Evolutionary conservation across 768 basidiomycete genomes (phyloP), one percentile per base, ranked within the genome.

Genomic region (Mrakia frigida): DNA sequence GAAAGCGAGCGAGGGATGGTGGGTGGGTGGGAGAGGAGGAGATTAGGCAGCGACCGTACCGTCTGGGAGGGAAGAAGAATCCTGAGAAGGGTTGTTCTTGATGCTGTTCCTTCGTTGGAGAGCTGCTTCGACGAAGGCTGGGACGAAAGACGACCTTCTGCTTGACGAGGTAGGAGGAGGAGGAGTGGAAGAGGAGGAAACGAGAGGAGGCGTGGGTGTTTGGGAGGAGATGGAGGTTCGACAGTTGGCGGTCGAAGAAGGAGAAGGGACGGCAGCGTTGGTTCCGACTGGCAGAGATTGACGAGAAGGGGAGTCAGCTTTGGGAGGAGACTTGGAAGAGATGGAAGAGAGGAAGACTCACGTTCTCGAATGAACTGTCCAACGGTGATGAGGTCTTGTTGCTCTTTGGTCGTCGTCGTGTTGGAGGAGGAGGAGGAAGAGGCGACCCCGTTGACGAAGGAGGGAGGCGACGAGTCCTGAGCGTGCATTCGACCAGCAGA

Each of bases 401-500:
- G 88, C 78, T 88, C 79, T 82, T 78, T n/a, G 46, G 46, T 50
- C 46, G 46, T 21, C 16, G 46, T 50, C 35, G 31, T 2, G 43
- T 31, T 28, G n/a, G 69, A 10, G 35, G 60, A n/a, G 10, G 59
- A 61, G 31, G 70, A 71, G n/a, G 39, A 14, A 0, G 41, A 21
- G 16, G 43, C 72, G 74, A 79, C 13, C 21, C 39, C 37, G 52
- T 25, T 21, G 31, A 23, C 82, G 80, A 50, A 85, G 85, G 60
- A 89, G 86, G 3, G 87, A 82, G 10, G 92, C 91, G 37, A 4
- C 56, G 52, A 75, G 79, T 96, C 94, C 82, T 97, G 94, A 21
- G 87, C 86, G 73, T 90, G 89, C 52, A 95, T 84, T 74, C 94
- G 87, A 31, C 94, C 89, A 1, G 89, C 87, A 65, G 87, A 86